Evolutionary conservation across 2,329 filamentous ascomycete species (phyloP).

Genomic region (Microsporum canis): DNA sequence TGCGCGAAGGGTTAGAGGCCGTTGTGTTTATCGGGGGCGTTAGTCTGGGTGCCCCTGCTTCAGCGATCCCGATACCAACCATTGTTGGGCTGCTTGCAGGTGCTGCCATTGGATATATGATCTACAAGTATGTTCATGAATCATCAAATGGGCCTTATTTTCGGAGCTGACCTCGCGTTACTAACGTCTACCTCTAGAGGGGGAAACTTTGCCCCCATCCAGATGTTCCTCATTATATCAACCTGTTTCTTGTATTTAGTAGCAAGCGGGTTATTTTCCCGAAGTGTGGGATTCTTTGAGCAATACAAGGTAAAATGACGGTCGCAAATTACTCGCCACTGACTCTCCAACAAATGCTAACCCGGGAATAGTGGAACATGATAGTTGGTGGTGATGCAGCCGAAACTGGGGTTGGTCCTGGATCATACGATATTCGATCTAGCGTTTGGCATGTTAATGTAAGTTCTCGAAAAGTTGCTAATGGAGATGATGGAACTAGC

Average conservation of each 20-base stretch:
- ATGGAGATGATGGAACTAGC: not conserved
- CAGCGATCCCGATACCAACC: slow-evolving; percentile 9
- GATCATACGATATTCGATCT: slow-evolving; percentile 8
- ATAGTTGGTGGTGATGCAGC: slow-evolving; percentile 9
- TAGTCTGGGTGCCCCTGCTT: slow-evolving; percentile 7
- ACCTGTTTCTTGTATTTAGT: slow-evolving; percentile 11
- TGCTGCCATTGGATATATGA: slow-evolving; percentile 7
- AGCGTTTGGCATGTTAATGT: slow-evolving; percentile 12
- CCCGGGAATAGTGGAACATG: slow-evolving; percentile 6
- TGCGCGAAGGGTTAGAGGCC: slow-evolving; percentile 9
- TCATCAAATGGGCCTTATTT: not conserved
- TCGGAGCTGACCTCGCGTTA: not conserved
- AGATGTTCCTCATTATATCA: slow-evolving; percentile 10
- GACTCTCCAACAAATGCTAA: not conserved
- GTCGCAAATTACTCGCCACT: not conserved
- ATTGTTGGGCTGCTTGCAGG: slow-evolving; percentile 7
- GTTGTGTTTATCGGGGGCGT: slow-evolving; percentile 10
- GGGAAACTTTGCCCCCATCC: slow-evolving; percentile 9
- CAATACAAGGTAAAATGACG: slow-evolving; percentile 5
- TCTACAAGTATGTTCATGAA: slow-evolving; percentile 9
- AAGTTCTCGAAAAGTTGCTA: not conserved
- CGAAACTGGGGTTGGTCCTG: slow-evolving; percentile 6
- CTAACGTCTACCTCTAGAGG: slow-evolving; percentile 1
- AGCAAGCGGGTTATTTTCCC: slow-evolving; percentile 7
- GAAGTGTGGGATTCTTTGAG: slow-evolving; percentile 8